phyloP scores from a whole-genome alignment of 139 green algal species.

The Ettlia oleoabundans region DNA sequence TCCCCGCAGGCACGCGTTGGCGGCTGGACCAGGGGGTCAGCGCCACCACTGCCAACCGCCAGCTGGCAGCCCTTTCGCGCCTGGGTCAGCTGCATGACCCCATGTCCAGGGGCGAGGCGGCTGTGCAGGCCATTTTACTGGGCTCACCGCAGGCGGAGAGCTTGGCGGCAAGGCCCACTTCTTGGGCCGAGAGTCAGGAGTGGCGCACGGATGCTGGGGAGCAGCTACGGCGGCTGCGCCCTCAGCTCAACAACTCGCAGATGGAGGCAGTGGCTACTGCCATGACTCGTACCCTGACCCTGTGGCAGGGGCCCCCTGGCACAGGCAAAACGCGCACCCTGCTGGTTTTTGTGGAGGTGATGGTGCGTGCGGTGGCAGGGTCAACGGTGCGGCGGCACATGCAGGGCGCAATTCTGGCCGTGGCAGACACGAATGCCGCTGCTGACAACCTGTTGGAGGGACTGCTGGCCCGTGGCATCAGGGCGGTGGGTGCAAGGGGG shows the following conservation, averaged over 20 bases:
- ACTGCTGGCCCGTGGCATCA: constrained; percentile 58
- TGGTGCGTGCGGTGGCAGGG: constrained; percentile 30
- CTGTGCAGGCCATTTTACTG: constrained; percentile 52
- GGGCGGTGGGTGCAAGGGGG: constrained; percentile 42
- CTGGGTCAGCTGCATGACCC: not conserved
- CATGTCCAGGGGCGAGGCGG: constrained; percentile 33
- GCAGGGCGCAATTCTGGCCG: constrained; percentile 62
- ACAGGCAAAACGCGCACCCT: constrained; percentile 91
- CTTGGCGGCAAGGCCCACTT: constrained; percentile 46
- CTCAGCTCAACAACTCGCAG: constrained; percentile 65
- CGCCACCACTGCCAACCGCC: constrained; percentile 31
- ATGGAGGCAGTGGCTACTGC: constrained; percentile 64
- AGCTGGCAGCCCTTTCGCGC: constrained; percentile 37
- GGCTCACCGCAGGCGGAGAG: constrained; percentile 6
- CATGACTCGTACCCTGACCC: constrained; percentile 65
- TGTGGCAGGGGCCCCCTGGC: constrained; percentile 82
- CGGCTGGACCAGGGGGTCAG: constrained; percentile 37
- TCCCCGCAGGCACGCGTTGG: constrained; percentile 15
- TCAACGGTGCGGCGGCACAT: not conserved
- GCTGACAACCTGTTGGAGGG: constrained; percentile 94
- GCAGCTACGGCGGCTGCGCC: not conserved
- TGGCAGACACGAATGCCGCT: constrained; percentile 85
- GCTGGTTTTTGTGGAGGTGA: constrained; percentile 69
- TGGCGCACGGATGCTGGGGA: not conserved
- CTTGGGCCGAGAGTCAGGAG: constrained; percentile 44